Percentiles rank a stretch among this genome's conserved stretches.
Evolutionary conservation across 139 green algal species (phyloP).

Genomic region (Tetradesmus obliquus): DNA sequence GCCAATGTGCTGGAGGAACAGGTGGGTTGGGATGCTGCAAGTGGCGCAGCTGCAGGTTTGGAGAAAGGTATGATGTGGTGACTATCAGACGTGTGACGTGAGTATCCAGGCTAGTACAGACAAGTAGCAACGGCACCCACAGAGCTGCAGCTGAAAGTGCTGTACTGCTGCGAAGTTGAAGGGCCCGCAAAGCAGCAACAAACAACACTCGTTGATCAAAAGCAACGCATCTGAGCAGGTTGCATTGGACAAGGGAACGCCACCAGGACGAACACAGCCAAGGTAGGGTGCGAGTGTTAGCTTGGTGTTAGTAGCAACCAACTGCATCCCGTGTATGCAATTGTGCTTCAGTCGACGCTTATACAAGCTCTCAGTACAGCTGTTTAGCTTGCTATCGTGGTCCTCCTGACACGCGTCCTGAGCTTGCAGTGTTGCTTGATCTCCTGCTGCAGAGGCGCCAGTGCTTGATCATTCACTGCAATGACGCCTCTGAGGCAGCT

Average conservation of each 20-base stretch:
- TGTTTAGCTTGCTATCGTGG: background rate
- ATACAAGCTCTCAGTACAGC: background rate
- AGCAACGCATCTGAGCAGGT: background rate
- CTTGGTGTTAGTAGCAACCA: background rate
- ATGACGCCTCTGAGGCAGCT: background rate
- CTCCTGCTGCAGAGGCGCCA: background rate
- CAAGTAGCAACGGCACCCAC: background rate
- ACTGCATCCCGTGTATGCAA: background rate
- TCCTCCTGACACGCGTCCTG: background rate
- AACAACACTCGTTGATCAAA: background rate
- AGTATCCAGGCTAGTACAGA: background rate
- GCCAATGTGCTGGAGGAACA: background rate
- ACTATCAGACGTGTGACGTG: too few relatives aligned
- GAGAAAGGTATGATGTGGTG: too few relatives aligned
- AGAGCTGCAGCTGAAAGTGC: background rate
- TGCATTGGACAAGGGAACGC: too few relatives aligned
- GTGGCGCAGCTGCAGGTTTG: background rate
- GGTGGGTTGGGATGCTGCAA: background rate
- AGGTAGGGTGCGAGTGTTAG: background rate
- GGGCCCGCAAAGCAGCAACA: background rate
- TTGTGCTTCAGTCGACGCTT: background rate
- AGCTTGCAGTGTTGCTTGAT: background rate
- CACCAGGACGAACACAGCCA: background rate
- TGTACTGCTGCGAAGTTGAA: background rate
- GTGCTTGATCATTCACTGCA: background rate